phyloP scores from a whole-genome alignment of 352 stramenopile genomes.

The Pythium aquatile region DNA sequence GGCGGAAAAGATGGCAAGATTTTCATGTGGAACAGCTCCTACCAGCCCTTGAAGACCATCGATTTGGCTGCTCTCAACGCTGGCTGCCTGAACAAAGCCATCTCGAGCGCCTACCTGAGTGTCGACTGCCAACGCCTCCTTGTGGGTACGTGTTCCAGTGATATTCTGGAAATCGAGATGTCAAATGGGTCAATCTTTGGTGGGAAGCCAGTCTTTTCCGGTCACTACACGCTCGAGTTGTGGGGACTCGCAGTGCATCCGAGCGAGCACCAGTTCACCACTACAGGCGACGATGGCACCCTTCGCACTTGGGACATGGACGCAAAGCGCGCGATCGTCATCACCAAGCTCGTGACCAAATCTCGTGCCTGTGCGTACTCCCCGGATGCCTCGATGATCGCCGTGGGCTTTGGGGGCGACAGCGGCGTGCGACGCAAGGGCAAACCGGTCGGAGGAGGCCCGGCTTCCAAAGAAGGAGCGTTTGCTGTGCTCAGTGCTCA shows the following conservation, averaged over 20 bases:
- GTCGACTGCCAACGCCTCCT: slow-evolving; percentile 50
- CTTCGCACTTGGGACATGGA: slow-evolving; percentile 86
- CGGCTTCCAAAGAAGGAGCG: slow-evolving; percentile 47
- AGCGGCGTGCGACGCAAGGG: slow-evolving; percentile 46
- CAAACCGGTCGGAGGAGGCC: slow-evolving; percentile 18
- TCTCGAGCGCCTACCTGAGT: slow-evolving; percentile 50
- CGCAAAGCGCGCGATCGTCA: slow-evolving; percentile 38
- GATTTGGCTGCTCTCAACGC: slow-evolving; percentile 42
- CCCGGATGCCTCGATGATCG: slow-evolving; percentile 81
- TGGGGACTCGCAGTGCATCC: slow-evolving; percentile 85
- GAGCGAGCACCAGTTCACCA: slow-evolving; percentile 52
- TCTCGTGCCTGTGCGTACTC: slow-evolving; percentile 84
- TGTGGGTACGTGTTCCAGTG: slow-evolving; percentile 84
- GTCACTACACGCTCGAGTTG: slow-evolving; percentile 71
- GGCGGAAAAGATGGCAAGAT: slow-evolving; percentile 75
- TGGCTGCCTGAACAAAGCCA: slow-evolving; percentile 35
- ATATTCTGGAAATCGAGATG: slow-evolving; percentile 81
- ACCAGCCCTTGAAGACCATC: slow-evolving; percentile 72
- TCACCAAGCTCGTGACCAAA: slow-evolving; percentile 41
- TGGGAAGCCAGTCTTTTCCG: slow-evolving; percentile 47
- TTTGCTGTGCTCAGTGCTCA: slow-evolving; percentile 39
- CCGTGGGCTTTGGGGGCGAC: slow-evolving; percentile 73
- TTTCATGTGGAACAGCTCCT: slow-evolving; percentile 59
- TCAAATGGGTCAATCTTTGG: slow-evolving; percentile 34
- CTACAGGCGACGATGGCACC: slow-evolving; percentile 77